Evolutionary conservation across 805 yeast species (phyloP).

Genomic region (Lachancea dasiensis): DNA sequence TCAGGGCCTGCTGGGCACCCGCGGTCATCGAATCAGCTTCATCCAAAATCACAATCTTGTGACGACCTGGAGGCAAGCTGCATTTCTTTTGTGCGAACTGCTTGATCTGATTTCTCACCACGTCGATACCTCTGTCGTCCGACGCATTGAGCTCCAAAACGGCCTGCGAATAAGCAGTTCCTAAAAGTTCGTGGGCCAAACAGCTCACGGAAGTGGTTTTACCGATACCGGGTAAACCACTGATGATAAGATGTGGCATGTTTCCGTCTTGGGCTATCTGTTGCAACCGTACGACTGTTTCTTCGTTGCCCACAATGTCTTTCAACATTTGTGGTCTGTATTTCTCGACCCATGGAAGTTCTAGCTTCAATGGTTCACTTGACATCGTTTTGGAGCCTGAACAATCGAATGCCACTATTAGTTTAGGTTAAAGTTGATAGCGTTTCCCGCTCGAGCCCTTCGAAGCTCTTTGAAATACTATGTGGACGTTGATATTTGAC

Average conservation of each 20-base stretch:
- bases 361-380: conserved; percentile 15
- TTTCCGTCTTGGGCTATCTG: conserved; percentile 89
- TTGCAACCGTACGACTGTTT: conserved; percentile 76
- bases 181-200: conserved; percentile 77
- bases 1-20: conserved; percentile 90
- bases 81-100: conserved; percentile 95
- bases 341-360: conserved; percentile 77
- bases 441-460: neutral
- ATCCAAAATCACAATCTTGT: conserved; percentile 87
- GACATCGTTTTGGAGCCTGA: conserved; percentile 3
- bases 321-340: conserved; percentile 75
- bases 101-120: conserved; percentile 88
- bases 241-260: conserved; percentile 92
- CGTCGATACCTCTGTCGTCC: conserved; percentile 96
- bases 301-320: conserved; percentile 91
- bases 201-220: conserved; percentile 93
- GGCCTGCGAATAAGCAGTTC: conserved; percentile 68
- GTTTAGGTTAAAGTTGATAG: neutral
- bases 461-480: neutral
- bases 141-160: conserved; percentile 92
- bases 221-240: conserved; percentile 97
- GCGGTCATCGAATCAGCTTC: conserved; percentile 98
- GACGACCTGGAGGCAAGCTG: conserved; percentile 79
- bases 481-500: neutral
- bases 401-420: neutral